Evolutionary conservation across 2,329 filamentous ascomycete genomes (phyloP).

Genomic region (Cercospora citrullina): DNA sequence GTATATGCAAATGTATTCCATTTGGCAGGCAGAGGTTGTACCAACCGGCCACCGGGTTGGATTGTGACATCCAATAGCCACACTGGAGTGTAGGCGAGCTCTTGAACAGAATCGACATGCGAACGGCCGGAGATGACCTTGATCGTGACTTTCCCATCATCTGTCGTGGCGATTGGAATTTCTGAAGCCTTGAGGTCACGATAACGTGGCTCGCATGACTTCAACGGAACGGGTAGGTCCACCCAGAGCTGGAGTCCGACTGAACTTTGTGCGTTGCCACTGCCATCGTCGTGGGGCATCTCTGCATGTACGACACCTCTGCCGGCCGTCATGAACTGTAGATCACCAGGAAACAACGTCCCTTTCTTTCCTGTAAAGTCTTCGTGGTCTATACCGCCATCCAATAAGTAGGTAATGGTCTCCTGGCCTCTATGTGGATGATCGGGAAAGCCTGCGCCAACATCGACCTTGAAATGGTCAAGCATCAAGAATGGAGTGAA

Average conservation of each 20-base stretch:
- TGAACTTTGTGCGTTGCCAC: too few relatives aligned
- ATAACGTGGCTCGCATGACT: constrained; percentile 88
- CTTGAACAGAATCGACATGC: constrained; percentile 80
- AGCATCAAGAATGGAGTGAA: constrained; percentile 95
- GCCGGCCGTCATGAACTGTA: constrained; percentile 98
- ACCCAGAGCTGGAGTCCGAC: constrained; percentile 96
- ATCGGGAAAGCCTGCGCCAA: constrained; percentile 57
- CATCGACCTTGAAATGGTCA: constrained; percentile 73
- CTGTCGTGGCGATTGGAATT: constrained; percentile 72
- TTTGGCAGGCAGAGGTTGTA: constrained; percentile 70
- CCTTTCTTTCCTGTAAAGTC: constrained; percentile 86
- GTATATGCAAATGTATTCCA: constrained; percentile 93
- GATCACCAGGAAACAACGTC: constrained; percentile 80
- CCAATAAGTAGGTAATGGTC: constrained; percentile 85
- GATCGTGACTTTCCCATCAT: constrained; percentile 71
- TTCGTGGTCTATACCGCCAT: constrained; percentile 84
- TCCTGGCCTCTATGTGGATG: constrained; percentile 72
- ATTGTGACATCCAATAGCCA: constrained; percentile 88
- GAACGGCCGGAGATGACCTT: constrained; percentile 89
- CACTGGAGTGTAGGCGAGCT: constrained; percentile 94
- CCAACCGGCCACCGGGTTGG: constrained; percentile 73
- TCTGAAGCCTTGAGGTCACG: constrained; percentile 77
- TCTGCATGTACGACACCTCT: constrained; percentile 91
- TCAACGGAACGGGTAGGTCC: constrained; percentile 77
- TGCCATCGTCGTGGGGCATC: constrained; percentile 65